These are phyloP conservation scores for Tolypocladium pustulatum DNA, from an alignment of 2,329 filamentous ascomycete species.

Conservation along the genomic window DNA sequence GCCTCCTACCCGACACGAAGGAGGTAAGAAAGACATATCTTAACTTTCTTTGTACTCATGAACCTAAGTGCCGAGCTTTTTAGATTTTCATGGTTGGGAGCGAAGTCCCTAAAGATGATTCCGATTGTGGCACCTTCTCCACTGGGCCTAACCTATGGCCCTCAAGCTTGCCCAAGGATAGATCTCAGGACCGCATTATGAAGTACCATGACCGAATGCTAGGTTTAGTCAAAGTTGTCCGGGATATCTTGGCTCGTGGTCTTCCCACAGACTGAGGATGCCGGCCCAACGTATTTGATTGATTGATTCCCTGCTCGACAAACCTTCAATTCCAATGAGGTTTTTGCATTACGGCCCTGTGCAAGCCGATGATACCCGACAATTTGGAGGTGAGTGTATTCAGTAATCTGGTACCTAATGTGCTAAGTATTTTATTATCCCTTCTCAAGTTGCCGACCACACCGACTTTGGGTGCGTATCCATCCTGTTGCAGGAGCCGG, in stretches of 20 bases:
- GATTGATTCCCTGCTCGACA: background rate
- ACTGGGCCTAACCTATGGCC: slow-evolving; percentile 2
- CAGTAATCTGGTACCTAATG: background rate
- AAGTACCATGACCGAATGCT: background rate
- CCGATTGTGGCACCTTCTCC: slow-evolving; percentile 1
- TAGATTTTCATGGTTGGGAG: slow-evolving; percentile 3
- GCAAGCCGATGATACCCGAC: slow-evolving; percentile 8
- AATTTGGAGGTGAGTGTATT: slow-evolving; percentile 10
- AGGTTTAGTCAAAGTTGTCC: background rate
- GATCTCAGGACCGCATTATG: background rate
- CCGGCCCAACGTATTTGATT: background rate
- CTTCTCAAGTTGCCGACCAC: slow-evolving; percentile 14
- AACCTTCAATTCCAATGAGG: slow-evolving; percentile 5
- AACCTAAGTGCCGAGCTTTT: background rate
- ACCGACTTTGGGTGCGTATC: slow-evolving; percentile 18
- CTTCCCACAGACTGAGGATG: background rate
- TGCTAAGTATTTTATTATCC: background rate
- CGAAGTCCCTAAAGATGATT: background rate
- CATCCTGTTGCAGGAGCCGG: slow-evolving; percentile 16
- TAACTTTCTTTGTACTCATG: too few species aligned
- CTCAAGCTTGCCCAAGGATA: background rate
- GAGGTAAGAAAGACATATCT: background rate
- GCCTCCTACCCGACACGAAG: slow-evolving; percentile 14
- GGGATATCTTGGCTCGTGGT: background rate
- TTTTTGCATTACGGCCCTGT: slow-evolving; percentile 17